Percentiles rank a stretch among this genome's conserved stretches.
Evolutionary conservation across 129 eudicot genomes (phyloP).

Genomic region (Saussurea involucrata): DNA sequence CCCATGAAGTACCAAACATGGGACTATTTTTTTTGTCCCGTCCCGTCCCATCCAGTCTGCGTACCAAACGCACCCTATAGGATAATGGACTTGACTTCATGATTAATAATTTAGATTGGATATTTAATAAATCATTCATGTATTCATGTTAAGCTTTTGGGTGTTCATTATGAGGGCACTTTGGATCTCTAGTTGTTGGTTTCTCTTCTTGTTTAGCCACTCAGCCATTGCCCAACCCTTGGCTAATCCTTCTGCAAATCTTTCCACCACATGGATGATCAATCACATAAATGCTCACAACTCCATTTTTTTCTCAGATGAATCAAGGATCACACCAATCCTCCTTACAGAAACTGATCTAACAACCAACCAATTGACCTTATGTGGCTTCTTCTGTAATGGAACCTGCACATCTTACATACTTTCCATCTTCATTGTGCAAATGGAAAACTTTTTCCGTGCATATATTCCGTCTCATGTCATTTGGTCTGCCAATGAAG

Average conservation of each 20-base stretch:
- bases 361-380: slow-evolving; percentile 6
- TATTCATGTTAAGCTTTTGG: background rate
- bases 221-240: background rate
- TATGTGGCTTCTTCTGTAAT: slow-evolving; percentile 31
- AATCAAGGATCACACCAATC: background rate
- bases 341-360: slow-evolving; percentile 15
- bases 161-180: background rate
- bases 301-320: background rate
- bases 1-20: no score
- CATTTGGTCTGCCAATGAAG: background rate
- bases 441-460: no score
- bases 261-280: slow-evolving; percentile 20
- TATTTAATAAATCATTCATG: background rate
- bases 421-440: slow-evolving; percentile 21
- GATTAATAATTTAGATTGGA: no score
- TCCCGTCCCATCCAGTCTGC: no score
- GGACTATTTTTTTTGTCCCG: no score
- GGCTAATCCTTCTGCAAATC: background rate
- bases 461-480: background rate
- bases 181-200: background rate
- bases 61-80: no score
- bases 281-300: background rate
- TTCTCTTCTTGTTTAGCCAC: slow-evolving; percentile 1
- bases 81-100: no score
- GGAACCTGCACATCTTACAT: slow-evolving; percentile 5